Evolutionary conservation across 371 early-diverging fungal species (phyloP).

Genomic region (Gilbertella persicaria): DNA sequence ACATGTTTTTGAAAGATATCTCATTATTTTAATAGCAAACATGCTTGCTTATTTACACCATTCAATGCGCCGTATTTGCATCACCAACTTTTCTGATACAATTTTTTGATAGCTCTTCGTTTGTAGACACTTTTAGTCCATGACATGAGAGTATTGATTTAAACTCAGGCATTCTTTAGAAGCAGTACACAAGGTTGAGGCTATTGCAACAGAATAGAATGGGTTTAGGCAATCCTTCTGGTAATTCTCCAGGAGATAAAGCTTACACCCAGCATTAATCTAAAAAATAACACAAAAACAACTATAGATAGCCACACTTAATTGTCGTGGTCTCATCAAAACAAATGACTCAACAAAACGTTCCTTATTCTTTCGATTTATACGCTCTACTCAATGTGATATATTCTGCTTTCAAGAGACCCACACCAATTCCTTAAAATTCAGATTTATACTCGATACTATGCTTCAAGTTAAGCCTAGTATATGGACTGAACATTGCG

Average conservation of each 20-base stretch:
- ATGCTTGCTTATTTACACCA: too few species aligned
- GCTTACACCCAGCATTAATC: not conserved
- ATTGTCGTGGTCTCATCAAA: conserved; percentile 7
- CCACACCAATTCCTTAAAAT: not conserved
- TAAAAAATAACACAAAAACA: not conserved
- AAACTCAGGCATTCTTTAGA: too few species aligned
- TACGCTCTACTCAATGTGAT: not conserved
- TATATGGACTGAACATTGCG: conserved; percentile 6
- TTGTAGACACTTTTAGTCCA: too few species aligned
- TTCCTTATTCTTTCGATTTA: not conserved
- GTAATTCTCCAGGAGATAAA: not conserved
- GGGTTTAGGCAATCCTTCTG: not conserved
- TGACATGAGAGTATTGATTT: too few species aligned
- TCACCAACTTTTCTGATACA: too few species aligned
- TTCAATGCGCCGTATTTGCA: too few species aligned
- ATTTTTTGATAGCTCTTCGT: too few species aligned
- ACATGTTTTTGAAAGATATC: too few species aligned
- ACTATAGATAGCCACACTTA: not conserved
- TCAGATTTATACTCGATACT: not conserved
- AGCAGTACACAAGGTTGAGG: too few species aligned
- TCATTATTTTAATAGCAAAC: too few species aligned
- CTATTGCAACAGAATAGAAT: too few species aligned
- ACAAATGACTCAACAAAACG: not conserved
- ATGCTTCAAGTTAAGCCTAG: not conserved
- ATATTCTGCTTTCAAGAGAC: conserved; percentile 8